A percentile compares a stretch with the other conserved stretches of the same genome.
Conservation (phyloP, 2,329 filamentous ascomycete genomes). For the Massarina eburnea region DNA sequence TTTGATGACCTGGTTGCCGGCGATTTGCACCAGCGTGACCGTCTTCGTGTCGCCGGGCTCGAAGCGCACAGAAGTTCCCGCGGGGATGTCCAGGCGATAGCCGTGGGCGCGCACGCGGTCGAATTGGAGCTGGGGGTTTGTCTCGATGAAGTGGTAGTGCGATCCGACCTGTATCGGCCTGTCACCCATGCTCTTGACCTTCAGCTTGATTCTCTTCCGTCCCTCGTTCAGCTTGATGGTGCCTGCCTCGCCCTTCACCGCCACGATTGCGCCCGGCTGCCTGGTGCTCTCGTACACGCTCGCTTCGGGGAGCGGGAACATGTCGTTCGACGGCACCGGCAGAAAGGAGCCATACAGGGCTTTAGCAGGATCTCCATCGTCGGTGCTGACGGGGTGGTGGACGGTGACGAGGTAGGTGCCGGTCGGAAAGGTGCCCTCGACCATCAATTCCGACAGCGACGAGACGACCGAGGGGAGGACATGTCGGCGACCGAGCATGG, state of each 20-base stretch:
- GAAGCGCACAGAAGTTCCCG: slow-evolving; percentile 89
- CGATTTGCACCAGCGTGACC: slow-evolving; percentile 86
- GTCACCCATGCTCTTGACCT: slow-evolving; percentile 84
- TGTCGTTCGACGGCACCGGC: slow-evolving; percentile 68
- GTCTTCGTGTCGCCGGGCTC: slow-evolving; percentile 93
- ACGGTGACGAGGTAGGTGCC: slow-evolving; percentile 95
- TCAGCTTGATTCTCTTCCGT: slow-evolving; percentile 70
- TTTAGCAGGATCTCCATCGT: slow-evolving; percentile 83
- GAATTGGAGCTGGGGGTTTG: slow-evolving; percentile 87
- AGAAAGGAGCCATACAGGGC: slow-evolving; percentile 92
- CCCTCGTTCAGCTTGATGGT: slow-evolving; percentile 72
- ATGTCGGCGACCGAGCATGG: slow-evolving; percentile 90
- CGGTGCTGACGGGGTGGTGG: slow-evolving; percentile 81
- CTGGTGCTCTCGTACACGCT: slow-evolving; percentile 67
- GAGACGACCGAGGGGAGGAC: slow-evolving; percentile 80
- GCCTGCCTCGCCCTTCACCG: slow-evolving; percentile 65
- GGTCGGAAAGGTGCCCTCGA: slow-evolving; percentile 88
- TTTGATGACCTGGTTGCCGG: slow-evolving; percentile 73
- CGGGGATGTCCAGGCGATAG: slow-evolving; percentile 83
- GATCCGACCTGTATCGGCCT: slow-evolving; percentile 88
- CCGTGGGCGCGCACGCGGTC: slow-evolving; percentile 82
- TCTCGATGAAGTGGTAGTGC: slow-evolving; percentile 95
- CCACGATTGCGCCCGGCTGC: slow-evolving; percentile 78
- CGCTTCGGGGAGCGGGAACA: slow-evolving; percentile 67
- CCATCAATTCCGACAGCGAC: slow-evolving; percentile 81